These are phyloP conservation scores for Salinomyces thailandicus DNA, from an alignment of 2,329 filamentous ascomycete species.

Conservation along the genomic window DNA sequence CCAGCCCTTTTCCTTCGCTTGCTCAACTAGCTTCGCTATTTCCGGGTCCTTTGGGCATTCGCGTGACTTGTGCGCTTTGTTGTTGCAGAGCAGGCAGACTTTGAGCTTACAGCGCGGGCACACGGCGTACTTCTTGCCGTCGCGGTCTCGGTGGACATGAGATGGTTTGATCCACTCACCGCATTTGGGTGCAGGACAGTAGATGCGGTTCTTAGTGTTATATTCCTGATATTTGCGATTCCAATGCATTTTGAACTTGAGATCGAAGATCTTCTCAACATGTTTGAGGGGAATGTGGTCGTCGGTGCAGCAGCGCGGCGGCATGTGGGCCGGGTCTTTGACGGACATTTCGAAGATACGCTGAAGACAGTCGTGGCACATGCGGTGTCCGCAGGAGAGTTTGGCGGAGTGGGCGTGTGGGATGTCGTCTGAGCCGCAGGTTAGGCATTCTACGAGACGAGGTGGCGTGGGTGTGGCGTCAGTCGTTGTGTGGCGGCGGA, in stretches of 20 bases:
- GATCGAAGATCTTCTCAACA: constrained; percentile 64
- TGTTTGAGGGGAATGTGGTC: constrained; percentile 65
- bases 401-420: constrained; percentile 54
- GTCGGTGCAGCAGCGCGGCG: constrained; percentile 66
- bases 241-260: constrained; percentile 66
- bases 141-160: constrained; percentile 48
- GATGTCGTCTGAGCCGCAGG: constrained; percentile 58
- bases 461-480: constrained; percentile 8
- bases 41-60: constrained; percentile 65
- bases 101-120: constrained; percentile 63
- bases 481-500: constrained; percentile 14
- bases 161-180: constrained; percentile 70
- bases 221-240: constrained; percentile 71
- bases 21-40: constrained; percentile 50
- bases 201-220: constrained; percentile 62
- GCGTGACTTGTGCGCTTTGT: constrained; percentile 57
- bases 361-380: constrained; percentile 69
- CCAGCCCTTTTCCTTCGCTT: constrained; percentile 60
- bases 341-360: constrained; percentile 65
- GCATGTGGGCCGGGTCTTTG: constrained; percentile 70
- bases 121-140: constrained; percentile 52
- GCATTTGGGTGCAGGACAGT: constrained; percentile 63
- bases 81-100: constrained; percentile 64
- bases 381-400: constrained; percentile 67
- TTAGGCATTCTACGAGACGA: constrained; percentile 51